Evolutionary conservation across 2,329 filamentous ascomycete species (phyloP).

Genomic region (Colletotrichum falcatum): DNA sequence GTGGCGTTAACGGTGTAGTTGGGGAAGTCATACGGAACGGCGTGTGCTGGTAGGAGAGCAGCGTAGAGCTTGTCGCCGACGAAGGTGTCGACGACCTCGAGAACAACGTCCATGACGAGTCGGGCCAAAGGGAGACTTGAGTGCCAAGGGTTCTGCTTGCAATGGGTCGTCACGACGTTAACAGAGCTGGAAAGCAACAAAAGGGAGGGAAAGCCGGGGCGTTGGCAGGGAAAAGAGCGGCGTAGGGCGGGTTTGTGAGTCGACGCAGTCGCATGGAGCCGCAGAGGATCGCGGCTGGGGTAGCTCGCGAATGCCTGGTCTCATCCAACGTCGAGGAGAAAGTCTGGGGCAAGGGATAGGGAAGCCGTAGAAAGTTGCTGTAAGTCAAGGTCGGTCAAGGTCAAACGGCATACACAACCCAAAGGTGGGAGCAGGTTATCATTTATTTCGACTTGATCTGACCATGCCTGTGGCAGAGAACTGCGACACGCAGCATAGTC

Average conservation of each 20-base stretch:
- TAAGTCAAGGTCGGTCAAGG: slow-evolving; percentile 8
- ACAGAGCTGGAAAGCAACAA: not conserved
- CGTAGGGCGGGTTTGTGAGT: slow-evolving; percentile 20
- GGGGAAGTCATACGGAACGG: slow-evolving; percentile 65
- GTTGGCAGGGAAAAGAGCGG: slow-evolving; percentile 5
- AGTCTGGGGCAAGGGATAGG: not conserved
- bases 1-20: slow-evolving; percentile 66
- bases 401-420: not conserved
- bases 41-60: slow-evolving; percentile 70
- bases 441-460: not conserved
- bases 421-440: not conserved
- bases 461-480: not conserved
- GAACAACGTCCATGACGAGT: slow-evolving; percentile 86
- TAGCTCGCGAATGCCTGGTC: slow-evolving; percentile 22
- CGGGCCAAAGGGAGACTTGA: slow-evolving; percentile 4
- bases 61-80: slow-evolving; percentile 85
- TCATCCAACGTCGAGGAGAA: slow-evolving; percentile 28
- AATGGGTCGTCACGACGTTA: not conserved
- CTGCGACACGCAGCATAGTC: not conserved
- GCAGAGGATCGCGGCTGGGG: slow-evolving; percentile 6
- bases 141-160: not conserved
- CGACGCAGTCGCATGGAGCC: not conserved
- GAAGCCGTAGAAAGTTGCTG: slow-evolving; percentile 16
- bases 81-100: slow-evolving; percentile 86
- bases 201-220: slow-evolving; percentile 10